A percentile compares a stretch with the other conserved stretches of the same genome.
Evolutionary conservation across 2,329 filamentous ascomycete species (phyloP).

Genomic region (Fusarium equiseti): DNA sequence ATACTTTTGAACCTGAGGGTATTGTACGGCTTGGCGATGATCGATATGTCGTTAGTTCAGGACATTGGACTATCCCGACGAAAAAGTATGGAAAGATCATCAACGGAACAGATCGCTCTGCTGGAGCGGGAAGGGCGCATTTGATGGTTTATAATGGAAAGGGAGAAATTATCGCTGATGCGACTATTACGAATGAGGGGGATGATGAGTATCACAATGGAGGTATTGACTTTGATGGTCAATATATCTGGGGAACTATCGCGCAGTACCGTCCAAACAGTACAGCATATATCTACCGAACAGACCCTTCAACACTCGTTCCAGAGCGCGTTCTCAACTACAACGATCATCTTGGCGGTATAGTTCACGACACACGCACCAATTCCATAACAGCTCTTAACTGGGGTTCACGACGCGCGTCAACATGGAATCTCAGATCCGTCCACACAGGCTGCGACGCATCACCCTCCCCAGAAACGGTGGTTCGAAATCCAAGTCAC

Average conservation of each 20-base stretch:
- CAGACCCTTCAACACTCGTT: slow-evolving; percentile 54
- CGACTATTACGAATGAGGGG: slow-evolving; percentile 55
- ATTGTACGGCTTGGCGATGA: slow-evolving; percentile 58
- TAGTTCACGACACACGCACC: slow-evolving; percentile 56
- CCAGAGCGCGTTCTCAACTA: slow-evolving; percentile 52
- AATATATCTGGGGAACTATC: slow-evolving; percentile 60
- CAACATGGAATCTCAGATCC: slow-evolving; percentile 50
- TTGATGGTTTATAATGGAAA: slow-evolving; percentile 59
- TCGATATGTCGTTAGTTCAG: slow-evolving; percentile 59
- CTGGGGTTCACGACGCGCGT: slow-evolving; percentile 60
- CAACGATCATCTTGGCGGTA: slow-evolving; percentile 60
- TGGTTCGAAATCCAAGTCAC: slow-evolving; percentile 55
- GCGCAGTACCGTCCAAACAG: slow-evolving; percentile 62
- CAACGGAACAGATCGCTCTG: slow-evolving; percentile 63
- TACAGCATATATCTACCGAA: slow-evolving; percentile 57
- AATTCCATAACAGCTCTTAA: slow-evolving; percentile 57
- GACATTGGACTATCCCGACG: slow-evolving; percentile 57
- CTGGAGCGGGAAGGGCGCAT: slow-evolving; percentile 60
- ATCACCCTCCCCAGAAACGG: slow-evolving; percentile 27
- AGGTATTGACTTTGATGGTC: slow-evolving; percentile 62
- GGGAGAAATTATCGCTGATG: slow-evolving; percentile 59
- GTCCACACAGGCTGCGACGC: slow-evolving; percentile 34
- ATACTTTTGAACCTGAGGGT: slow-evolving; percentile 63
- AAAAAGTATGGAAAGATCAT: slow-evolving; percentile 57
- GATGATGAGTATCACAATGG: slow-evolving; percentile 60